Base-by-base conservation (phyloP, 441 rosid genomes). In the Pelargonium myrrhifolium region DNA sequence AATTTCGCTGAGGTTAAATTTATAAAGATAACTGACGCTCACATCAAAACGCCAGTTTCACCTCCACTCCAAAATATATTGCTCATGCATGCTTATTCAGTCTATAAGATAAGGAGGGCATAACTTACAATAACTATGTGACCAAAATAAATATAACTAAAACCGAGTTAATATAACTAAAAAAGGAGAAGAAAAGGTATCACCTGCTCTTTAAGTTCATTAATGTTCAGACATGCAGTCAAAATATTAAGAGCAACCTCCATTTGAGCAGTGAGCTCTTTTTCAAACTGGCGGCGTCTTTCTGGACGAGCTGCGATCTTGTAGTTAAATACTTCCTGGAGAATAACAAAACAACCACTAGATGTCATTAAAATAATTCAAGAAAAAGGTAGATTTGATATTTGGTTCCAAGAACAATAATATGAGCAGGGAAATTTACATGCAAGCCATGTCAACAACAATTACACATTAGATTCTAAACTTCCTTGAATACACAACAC, bases 271-370 rank as follows among this genome's bases (percentile, higher is more conserved):
- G 92, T 86, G 73, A 95, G 88, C 80, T 90, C 99, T 62, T 86
- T 89, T 76, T 87, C 98, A 74, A 92, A 95, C 56, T 89, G 95
- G 72, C 98, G 93, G 47, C 98, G 90, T 66, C 97, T 86, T 76
- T 95, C 98, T 14, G 98, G 97, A 72, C 96, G 99, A 78, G 99
- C 98, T 26, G 99, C 97, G 75, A 95, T 95, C 85, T 95, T 95
- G 81, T 90, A 89, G 87, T 95, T 95, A 83, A 76, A 89, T 39
- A 83, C 89, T 85, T 94, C 99, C 99, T 94, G 82, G 70, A 66
- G 76, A 51, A 59, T 66, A 73, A 71, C 28, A 76, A 28, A 70
- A 71, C 68, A 79, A 21, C 40, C 17, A 12, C 35, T 9, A 65
- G 28, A 51, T 59, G 31, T 56, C n/a, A 68, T 20, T 22, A 69